Base-by-base conservation (phyloP, 2,329 filamentous ascomycete genomes). In the Truncatella angustata region DNA sequence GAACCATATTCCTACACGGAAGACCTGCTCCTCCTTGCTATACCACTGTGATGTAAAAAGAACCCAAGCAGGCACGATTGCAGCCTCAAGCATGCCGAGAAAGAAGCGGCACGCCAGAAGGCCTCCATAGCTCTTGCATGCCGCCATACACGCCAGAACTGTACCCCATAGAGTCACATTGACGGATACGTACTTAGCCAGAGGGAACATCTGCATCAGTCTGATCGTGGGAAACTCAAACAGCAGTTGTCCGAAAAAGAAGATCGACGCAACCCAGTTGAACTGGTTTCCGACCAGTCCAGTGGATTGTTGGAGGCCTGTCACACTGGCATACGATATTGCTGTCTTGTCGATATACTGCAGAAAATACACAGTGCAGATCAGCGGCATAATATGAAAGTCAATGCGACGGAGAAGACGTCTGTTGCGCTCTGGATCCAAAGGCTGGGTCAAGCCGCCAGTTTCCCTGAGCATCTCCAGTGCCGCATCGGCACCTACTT, bases 31-130 rank as follows among this genome's bases (percentile, higher is more conserved):
- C 49, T 57, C 55, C 18, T 57, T 62, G 5, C 53, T 63, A 44
- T 62, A 67, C 65, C 64, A 65, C 51, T 63, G 60, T 30, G 57
- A 60, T 1, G 59, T 66, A 16, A 71, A 61, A 4, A 71, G 59
- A 1, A 69, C 59, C 50, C 67, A 63, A 0, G 65, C 61, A 0
- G 63, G 63, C 20, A 58, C 55, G 11, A 65, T 52, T 16, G 56
- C 58, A 20, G 74, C 73, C 58, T 79, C 76, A 18, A 79, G 75
- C 0, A 72, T 56, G 1, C 77, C 76, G 1, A 79, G 61, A 2
- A 79, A 61, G 50, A 77, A 75, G 0, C 76, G 70, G 35, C 70
- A 73, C 0, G 71, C 63, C 1, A 71, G 70, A n/a, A 79, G 63
- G 0, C 73, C 72, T 0, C 63, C 67, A 49, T 76, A 79, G 51